Conservation (phyloP, 1,139 yeast genomes). For the Pichia sp. region DNA sequence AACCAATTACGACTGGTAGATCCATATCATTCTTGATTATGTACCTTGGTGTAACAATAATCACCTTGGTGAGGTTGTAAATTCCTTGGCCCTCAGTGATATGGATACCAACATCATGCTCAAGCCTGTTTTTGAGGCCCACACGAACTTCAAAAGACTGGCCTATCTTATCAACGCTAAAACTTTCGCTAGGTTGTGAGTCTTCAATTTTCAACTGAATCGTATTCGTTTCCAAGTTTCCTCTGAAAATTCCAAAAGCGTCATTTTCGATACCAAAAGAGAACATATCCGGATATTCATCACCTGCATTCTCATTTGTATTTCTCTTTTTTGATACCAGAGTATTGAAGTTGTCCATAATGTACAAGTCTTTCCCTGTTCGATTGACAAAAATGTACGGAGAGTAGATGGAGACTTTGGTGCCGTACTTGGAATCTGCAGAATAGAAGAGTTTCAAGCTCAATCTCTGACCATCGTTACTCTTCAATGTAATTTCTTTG, state of each 20-base stretch:
- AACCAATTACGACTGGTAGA: constrained; percentile 55
- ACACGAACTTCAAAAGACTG: constrained; percentile 64
- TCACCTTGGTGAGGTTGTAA: constrained; percentile 68
- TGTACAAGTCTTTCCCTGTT: constrained; percentile 59
- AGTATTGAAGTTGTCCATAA: constrained; percentile 51
- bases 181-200: constrained; percentile 67
- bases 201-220: constrained; percentile 66
- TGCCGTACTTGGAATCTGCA: constrained; percentile 42
- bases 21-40: constrained; percentile 58
- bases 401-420: constrained; percentile 63
- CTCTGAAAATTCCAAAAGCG: constrained; percentile 19
- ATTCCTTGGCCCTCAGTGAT: constrained; percentile 85
- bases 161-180: constrained; percentile 89
- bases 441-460: constrained; percentile 62
- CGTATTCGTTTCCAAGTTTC: constrained; percentile 45
- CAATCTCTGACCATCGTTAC: constrained; percentile 59
- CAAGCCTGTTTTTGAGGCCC: constrained; percentile 50
- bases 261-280: constrained; percentile 56
- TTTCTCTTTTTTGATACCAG: constrained; percentile 29
- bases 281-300: constrained; percentile 65
- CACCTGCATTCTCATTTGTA: constrained; percentile 23
- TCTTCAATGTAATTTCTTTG: constrained; percentile 33
- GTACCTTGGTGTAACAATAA: constrained; percentile 78
- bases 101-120: constrained; percentile 68
- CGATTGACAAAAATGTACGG: constrained; percentile 82